These are phyloP conservation scores for Pyrenochaeta sp. DNA, from an alignment of 2,329 filamentous ascomycete species.

Conservation along the genomic window DNA sequence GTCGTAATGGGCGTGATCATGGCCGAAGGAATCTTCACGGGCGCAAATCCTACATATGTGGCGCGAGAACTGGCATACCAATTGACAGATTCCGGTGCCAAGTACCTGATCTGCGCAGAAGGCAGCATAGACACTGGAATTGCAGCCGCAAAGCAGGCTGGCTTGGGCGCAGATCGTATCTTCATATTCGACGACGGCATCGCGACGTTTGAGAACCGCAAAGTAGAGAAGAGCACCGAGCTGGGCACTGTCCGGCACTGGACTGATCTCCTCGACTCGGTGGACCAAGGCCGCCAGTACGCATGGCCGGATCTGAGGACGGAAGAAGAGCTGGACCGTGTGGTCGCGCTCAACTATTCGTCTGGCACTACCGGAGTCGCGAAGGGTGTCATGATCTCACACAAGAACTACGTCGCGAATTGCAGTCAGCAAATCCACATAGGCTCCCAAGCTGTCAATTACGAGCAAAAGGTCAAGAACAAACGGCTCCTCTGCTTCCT, in stretches of 20 bases:
- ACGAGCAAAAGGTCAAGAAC: slow-evolving; percentile 52
- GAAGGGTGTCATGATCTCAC: slow-evolving; percentile 85
- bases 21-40: slow-evolving; percentile 80
- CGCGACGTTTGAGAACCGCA: slow-evolving; percentile 54
- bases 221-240: slow-evolving; percentile 42
- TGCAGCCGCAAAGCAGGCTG: slow-evolving; percentile 68
- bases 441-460: slow-evolving; percentile 56
- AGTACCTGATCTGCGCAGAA: slow-evolving; percentile 70
- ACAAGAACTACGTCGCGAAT: slow-evolving; percentile 78
- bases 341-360: slow-evolving; percentile 79
- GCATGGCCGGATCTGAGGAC: slow-evolving; percentile 66
- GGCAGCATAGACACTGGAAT: slow-evolving; percentile 67
- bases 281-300: slow-evolving; percentile 63
- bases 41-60: slow-evolving; percentile 74
- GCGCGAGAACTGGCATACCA: slow-evolving; percentile 77
- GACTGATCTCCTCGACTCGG: slow-evolving; percentile 63
- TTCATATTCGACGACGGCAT: slow-evolving; percentile 70
- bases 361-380: slow-evolving; percentile 81
- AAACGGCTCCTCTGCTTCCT: slow-evolving; percentile 69
- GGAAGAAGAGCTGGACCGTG: slow-evolving; percentile 59
- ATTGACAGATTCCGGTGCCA: slow-evolving; percentile 73
- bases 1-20: slow-evolving; percentile 77
- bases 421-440: slow-evolving; percentile 65
- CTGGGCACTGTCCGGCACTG: slow-evolving; percentile 64
- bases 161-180: slow-evolving; percentile 62